Conservation (phyloP, 176 grass and related monocot species). For the Avena insularis region DNA sequence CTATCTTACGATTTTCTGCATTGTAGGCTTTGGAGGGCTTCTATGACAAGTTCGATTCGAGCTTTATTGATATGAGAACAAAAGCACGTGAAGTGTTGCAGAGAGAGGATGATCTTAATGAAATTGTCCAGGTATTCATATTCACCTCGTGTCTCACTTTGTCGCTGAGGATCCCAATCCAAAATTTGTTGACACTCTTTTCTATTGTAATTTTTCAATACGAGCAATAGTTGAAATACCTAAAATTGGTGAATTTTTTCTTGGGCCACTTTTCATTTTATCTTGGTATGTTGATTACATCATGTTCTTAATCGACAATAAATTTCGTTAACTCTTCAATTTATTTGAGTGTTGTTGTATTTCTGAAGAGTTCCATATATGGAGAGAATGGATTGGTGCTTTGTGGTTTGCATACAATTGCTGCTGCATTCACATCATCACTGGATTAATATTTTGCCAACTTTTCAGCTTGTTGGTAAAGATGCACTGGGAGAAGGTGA, state of each 20-base stretch:
- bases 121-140: constrained; percentile 89
- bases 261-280: neutral
- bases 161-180: neutral
- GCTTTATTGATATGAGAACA: constrained; percentile 89
- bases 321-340: neutral
- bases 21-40: constrained; percentile 77
- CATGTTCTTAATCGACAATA: neutral
- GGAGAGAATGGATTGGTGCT: neutral
- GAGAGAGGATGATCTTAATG: constrained; percentile 92
- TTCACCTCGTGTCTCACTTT: constrained; percentile 22
- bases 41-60: constrained; percentile 81
- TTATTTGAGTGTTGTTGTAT: constrained; percentile 7
- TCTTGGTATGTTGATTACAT: neutral
- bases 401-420: neutral
- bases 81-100: constrained; percentile 89
- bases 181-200: neutral
- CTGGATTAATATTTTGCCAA: constrained; percentile 33
- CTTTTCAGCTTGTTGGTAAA: constrained; percentile 87
- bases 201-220: neutral
- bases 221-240: neutral
- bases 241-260: neutral
- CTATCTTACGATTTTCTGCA: constrained; percentile 7
- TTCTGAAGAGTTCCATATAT: neutral
- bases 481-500: constrained; percentile 86
- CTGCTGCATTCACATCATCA: neutral